A percentile compares a stretch with the other conserved stretches of the same genome.
Conservation (phyloP, 2,329 filamentous ascomycete species). For the Drechslerella coelobrocha region DNA sequence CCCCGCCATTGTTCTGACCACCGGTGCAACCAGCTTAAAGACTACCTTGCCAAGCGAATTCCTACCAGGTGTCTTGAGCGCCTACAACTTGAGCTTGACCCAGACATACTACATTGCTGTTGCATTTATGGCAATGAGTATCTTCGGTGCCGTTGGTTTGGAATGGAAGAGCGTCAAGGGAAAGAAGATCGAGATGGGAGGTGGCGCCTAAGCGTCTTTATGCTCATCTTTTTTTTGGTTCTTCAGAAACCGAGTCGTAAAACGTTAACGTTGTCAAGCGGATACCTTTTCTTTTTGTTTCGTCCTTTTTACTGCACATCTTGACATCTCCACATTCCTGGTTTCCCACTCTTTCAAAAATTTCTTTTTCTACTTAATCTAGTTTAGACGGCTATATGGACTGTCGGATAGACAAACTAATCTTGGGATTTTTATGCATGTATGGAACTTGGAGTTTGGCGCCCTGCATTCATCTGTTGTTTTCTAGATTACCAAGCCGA, state of each 20-base stretch:
- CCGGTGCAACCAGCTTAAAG: slow-evolving; percentile 63
- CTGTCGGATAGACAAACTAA: not conserved
- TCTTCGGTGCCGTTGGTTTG: slow-evolving; percentile 61
- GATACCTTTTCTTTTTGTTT: too few relatives aligned
- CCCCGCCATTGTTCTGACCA: slow-evolving; percentile 63
- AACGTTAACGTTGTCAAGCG: too few relatives aligned
- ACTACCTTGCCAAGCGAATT: slow-evolving; percentile 60
- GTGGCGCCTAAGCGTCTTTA: slow-evolving; percentile 26
- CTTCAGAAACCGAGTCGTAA: not conserved
- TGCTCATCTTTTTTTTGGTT: too few relatives aligned
- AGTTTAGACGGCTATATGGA: too few relatives aligned
- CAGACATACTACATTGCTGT: slow-evolving; percentile 65
- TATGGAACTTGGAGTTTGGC: not conserved
- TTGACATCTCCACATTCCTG: too few relatives aligned
- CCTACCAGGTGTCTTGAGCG: slow-evolving; percentile 60
- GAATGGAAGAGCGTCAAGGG: slow-evolving; percentile 63
- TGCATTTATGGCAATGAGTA: slow-evolving; percentile 62
- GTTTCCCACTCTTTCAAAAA: too few relatives aligned
- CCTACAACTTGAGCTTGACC: slow-evolving; percentile 63
- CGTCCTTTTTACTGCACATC: too few relatives aligned
- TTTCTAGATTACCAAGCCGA: too few relatives aligned
- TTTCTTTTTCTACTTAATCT: too few relatives aligned
- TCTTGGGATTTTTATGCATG: not conserved
- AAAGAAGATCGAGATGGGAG: slow-evolving; percentile 54
- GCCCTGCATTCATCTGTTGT: too few relatives aligned